Conservation (phyloP, 768 basidiomycete species). For the Lentinula boryana region DNA sequence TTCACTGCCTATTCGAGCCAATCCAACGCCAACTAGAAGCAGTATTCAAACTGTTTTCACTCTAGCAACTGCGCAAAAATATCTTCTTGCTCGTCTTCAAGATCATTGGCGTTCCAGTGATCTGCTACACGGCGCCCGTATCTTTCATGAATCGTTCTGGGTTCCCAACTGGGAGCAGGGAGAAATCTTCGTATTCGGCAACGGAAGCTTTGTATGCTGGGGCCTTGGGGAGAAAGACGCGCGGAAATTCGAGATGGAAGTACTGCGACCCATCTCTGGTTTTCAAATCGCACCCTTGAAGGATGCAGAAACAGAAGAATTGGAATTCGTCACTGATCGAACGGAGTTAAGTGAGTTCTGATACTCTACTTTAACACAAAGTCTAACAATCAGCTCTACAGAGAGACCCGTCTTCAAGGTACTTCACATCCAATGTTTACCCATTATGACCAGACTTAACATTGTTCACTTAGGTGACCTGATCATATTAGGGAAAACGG, state of each 20-base stretch:
- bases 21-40: conserved; percentile 80
- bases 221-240: conserved; percentile 77
- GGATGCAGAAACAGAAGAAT: conserved; percentile 79
- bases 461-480: conserved; percentile 49
- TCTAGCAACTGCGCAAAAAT: conserved; percentile 82
- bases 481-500: conserved; percentile 76
- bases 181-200: conserved; percentile 85
- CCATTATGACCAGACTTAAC: not conserved
- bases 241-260: conserved; percentile 54
- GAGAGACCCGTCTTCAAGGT: conserved; percentile 78
- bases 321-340: conserved; percentile 90
- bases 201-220: conserved; percentile 90
- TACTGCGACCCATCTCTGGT: conserved; percentile 46
- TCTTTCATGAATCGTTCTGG: conserved; percentile 75
- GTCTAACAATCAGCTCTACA: conserved; percentile 22
- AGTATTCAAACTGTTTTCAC: conserved; percentile 78
- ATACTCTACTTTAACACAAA: not conserved
- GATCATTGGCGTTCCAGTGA: conserved; percentile 41
- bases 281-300: conserved; percentile 60
- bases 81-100: conserved; percentile 60
- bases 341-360: conserved; percentile 56
- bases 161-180: conserved; percentile 52
- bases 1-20: conserved; percentile 80
- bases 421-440: not conserved
- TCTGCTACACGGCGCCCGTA: conserved; percentile 35